Percentiles rank a stretch among this genome's conserved stretches.
Conservation (phyloP, 2,329 filamentous ascomycete species). For the Colletotrichum neosansevieriae region DNA sequence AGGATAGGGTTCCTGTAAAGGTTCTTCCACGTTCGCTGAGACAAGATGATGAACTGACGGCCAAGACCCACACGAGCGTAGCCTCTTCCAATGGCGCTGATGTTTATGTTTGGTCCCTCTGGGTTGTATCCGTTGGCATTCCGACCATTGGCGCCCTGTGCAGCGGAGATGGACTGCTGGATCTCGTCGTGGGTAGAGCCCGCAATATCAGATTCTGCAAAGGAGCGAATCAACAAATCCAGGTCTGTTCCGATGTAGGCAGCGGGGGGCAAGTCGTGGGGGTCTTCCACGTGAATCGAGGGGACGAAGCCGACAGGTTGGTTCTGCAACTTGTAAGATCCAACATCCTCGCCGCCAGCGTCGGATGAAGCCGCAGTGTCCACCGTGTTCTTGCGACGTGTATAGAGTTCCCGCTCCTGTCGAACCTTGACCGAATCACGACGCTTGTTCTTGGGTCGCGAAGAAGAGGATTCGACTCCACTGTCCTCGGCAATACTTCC, state of each 20-base stretch:
- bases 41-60: constrained; percentile 90
- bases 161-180: constrained; percentile 72
- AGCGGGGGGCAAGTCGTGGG: constrained; percentile 70
- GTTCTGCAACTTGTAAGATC: constrained; percentile 64
- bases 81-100: constrained; percentile 76
- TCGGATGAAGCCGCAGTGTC: constrained; percentile 74
- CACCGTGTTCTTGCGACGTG: constrained; percentile 76
- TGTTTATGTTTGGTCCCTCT: constrained; percentile 61
- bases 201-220: constrained; percentile 82
- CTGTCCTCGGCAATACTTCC: constrained; percentile 78
- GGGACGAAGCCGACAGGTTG: constrained; percentile 59
- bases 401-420: constrained; percentile 92
- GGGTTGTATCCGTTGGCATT: constrained; percentile 66
- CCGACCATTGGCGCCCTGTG: constrained; percentile 75
- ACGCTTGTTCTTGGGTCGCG: constrained; percentile 76
- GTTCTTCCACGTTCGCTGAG: constrained; percentile 94
- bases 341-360: constrained; percentile 62
- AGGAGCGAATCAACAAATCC: constrained; percentile 82
- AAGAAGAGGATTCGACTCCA: constrained; percentile 68
- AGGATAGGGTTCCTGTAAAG: constrained; percentile 97
- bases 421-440: constrained; percentile 85
- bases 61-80: constrained; percentile 85
- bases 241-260: constrained; percentile 80
- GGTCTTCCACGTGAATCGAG: constrained; percentile 76
- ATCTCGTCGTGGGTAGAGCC: constrained; percentile 83